Percentiles rank a stretch among this genome's conserved stretches.
phyloP scores from a whole-genome alignment of 2,329 filamentous ascomycete species.

The Fusarium begoniae region DNA sequence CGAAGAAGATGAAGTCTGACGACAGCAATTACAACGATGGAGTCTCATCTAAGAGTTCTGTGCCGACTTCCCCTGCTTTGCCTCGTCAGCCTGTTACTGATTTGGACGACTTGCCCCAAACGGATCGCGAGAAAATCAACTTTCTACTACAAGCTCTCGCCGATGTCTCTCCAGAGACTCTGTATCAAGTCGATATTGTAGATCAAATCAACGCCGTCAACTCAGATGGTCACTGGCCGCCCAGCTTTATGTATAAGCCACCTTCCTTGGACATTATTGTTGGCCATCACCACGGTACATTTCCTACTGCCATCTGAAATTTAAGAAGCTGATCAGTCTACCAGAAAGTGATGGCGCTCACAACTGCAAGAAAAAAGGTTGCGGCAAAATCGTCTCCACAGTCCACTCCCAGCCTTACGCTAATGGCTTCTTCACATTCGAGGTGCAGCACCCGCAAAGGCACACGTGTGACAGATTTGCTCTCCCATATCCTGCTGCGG shows the following conservation, averaged over 20 bases:
- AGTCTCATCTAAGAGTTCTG: accelerated
- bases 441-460: no score
- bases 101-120: not conserved
- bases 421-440: not conserved
- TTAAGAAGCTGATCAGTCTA: not conserved
- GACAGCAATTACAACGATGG: accelerated
- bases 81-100: accelerated
- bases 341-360: accelerated
- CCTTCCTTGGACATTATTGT: accelerated
- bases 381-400: not conserved
- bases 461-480: no score
- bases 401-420: not conserved
- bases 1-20: not conserved
- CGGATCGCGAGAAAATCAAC: not conserved
- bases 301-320: no score
- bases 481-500: no score
- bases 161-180: not conserved
- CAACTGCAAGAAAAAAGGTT: not conserved
- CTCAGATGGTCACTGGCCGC: no score
- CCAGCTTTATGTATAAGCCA: not conserved
- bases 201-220: not conserved
- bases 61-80: not conserved
- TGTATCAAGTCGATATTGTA: accelerated
- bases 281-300: not conserved
- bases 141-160: not conserved